Conservation (phyloP, 495 filamentous ascomycete species). For the Amorphotheca resinae region DNA sequence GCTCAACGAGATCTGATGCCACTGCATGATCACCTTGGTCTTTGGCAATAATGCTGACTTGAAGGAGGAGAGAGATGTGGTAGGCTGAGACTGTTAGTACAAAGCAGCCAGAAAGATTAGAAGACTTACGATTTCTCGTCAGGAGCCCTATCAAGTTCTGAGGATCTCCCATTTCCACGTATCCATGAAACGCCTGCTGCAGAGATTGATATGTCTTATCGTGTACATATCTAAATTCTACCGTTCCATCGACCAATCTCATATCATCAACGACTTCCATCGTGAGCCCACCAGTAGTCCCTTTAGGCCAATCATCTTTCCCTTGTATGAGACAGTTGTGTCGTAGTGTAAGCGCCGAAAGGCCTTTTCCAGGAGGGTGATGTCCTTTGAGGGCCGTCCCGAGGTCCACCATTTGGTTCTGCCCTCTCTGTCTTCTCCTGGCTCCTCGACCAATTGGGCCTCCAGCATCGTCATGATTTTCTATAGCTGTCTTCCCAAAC, state of each 20-base stretch:
- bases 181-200: conserved; percentile 62
- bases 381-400: conserved; percentile 56
- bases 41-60: conserved; percentile 84
- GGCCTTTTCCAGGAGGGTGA: conserved; percentile 45
- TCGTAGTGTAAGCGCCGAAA: conserved; percentile 56
- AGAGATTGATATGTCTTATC: conserved; percentile 61
- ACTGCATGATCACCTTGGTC: conserved; percentile 78
- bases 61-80: conserved; percentile 83
- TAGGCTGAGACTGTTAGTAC: conserved; percentile 40
- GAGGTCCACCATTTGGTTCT: conserved; percentile 45
- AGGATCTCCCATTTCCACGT: conserved; percentile 73
- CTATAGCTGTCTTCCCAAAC: conserved; percentile 72
- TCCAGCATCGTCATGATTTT: conserved; percentile 38
- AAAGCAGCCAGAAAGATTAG: not conserved
- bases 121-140: conserved; percentile 27
- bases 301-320: conserved; percentile 82
- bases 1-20: conserved; percentile 77
- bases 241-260: conserved; percentile 29
- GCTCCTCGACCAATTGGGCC: conserved; percentile 28
- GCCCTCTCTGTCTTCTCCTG: conserved; percentile 36
- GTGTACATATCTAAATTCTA: conserved; percentile 66
- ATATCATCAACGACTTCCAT: conserved; percentile 60
- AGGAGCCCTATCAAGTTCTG: conserved; percentile 41
- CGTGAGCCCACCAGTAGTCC: conserved; percentile 65
- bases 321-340: conserved; percentile 79